These are phyloP conservation scores for Colletotrichum coccodes DNA, from an alignment of 2,329 filamentous ascomycete species.

Conservation along the genomic window DNA sequence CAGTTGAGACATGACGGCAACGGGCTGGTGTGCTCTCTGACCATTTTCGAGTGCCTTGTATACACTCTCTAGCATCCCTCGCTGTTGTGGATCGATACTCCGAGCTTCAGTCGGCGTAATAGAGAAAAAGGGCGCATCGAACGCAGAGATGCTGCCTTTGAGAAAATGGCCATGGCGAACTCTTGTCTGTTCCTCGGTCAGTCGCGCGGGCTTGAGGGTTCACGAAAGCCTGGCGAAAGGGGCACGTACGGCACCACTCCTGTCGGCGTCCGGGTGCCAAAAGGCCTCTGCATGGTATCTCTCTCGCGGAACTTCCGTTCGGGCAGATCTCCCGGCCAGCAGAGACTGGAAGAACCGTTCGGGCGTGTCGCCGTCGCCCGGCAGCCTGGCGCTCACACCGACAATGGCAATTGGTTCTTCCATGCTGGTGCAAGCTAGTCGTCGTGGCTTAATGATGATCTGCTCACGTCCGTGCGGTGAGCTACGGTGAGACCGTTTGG, in stretches of 20 bases:
- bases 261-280: conserved; percentile 41
- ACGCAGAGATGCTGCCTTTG: conserved; percentile 37
- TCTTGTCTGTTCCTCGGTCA: conserved; percentile 22
- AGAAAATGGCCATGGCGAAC: conserved; percentile 41
- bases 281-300: conserved; percentile 43
- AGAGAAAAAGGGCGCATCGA: conserved; percentile 41
- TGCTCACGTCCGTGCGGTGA: conserved; percentile 16
- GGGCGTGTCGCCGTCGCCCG: conserved; percentile 51
- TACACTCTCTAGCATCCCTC: conserved; percentile 44
- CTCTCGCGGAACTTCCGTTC: conserved; percentile 39
- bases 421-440: conserved; percentile 14
- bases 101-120: conserved; percentile 40
- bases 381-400: conserved; percentile 57
- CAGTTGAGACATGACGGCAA: no score
- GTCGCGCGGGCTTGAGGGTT: not conserved
- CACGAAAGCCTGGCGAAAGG: not conserved
- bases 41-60: conserved; percentile 45
- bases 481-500: conserved; percentile 4
- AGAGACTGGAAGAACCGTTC: conserved; percentile 57
- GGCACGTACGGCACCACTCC: conserved; percentile 38
- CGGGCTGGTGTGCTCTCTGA: no score
- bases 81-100: conserved; percentile 46
- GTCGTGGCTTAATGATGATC: not conserved
- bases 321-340: conserved; percentile 39
- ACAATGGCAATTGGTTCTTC: conserved; percentile 55